Percentiles rank a stretch among this genome's conserved stretches.
Conservation (phyloP, 148 eudicot genomes). For the Chenopodium formosanum region DNA sequence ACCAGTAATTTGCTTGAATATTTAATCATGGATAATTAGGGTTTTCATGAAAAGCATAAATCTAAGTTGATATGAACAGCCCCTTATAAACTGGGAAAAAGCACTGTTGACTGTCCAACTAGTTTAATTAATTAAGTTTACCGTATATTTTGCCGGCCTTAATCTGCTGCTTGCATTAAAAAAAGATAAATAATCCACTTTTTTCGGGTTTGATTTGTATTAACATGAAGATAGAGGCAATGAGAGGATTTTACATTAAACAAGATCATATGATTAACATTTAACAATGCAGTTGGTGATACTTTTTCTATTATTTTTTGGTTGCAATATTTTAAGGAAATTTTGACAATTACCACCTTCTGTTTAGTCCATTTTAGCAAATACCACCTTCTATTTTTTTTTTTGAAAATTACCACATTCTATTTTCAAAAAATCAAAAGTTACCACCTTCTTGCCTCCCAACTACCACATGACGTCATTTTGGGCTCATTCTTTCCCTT, state of each 20-base stretch:
- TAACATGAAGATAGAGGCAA: not conserved
- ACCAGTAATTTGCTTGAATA: not conserved
- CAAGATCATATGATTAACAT: not conserved
- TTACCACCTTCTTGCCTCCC: too few species aligned
- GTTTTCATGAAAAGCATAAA: conserved; percentile 4
- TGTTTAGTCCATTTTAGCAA: too few species aligned
- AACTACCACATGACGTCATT: too few species aligned
- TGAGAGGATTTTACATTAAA: not conserved
- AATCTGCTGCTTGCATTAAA: not conserved
- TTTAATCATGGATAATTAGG: not conserved
- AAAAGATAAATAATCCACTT: not conserved
- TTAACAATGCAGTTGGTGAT: too few species aligned
- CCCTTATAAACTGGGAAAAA: conserved; percentile 13
- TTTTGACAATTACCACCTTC: too few species aligned
- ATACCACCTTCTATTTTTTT: too few species aligned
- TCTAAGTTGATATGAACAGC: conserved; percentile 13
- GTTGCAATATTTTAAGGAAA: too few species aligned
- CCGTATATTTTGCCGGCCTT: not conserved
- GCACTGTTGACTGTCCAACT: not conserved
- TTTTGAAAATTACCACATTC: too few species aligned
- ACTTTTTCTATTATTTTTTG: too few species aligned
- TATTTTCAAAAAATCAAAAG: too few species aligned
- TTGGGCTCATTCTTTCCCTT: too few species aligned
- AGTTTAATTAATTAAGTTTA: not conserved
- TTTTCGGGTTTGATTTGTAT: not conserved